Percentiles rank a stretch among this genome's conserved stretches.
phyloP scores from a whole-genome alignment of 2,329 filamentous ascomycete genomes.

The Claviceps cyperi region DNA sequence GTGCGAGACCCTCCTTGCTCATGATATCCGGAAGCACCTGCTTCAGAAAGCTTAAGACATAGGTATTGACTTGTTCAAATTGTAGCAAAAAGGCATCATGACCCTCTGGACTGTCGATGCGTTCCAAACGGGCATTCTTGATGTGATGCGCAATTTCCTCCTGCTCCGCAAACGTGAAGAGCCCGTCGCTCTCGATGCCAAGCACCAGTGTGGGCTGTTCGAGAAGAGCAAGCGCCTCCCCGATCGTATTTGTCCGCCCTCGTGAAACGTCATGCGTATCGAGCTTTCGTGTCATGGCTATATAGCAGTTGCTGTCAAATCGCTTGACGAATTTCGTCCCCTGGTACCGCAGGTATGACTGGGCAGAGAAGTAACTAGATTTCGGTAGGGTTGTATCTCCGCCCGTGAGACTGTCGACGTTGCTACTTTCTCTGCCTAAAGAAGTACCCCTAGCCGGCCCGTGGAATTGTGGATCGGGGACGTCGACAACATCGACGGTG shows the following conservation, averaged over 20 bases:
- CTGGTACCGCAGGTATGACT: conserved; percentile 94
- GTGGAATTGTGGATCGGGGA: conserved; percentile 51
- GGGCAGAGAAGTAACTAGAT: conserved; percentile 91
- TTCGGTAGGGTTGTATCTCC: conserved; percentile 36
- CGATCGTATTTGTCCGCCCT: conserved; percentile 51
- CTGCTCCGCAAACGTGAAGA: conserved; percentile 96
- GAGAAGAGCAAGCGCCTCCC: conserved; percentile 65
- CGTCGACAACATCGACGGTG: conserved; percentile 9
- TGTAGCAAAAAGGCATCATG: conserved; percentile 94
- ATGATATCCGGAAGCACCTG: conserved; percentile 83
- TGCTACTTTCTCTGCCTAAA: conserved; percentile 11
- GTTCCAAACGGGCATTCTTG: conserved; percentile 60
- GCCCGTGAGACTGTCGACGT: conserved; percentile 32
- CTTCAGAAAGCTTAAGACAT: conserved; percentile 71
- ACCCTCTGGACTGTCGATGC: conserved; percentile 86
- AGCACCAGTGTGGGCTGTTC: conserved; percentile 82
- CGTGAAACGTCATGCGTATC: conserved; percentile 93
- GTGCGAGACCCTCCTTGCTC: conserved; percentile 40
- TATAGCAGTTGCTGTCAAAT: conserved; percentile 98
- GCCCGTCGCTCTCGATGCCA: conserved; percentile 86
- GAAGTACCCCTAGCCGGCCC: conserved; percentile 27
- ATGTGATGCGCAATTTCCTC: conserved; percentile 77
- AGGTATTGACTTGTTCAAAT: conserved; percentile 90
- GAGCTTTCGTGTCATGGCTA: conserved; percentile 93
- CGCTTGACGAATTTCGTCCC: conserved; percentile 92